Evolutionary conservation across 164 flowering plant species (phyloP).

Genomic region (Houttuynia cordata): DNA sequence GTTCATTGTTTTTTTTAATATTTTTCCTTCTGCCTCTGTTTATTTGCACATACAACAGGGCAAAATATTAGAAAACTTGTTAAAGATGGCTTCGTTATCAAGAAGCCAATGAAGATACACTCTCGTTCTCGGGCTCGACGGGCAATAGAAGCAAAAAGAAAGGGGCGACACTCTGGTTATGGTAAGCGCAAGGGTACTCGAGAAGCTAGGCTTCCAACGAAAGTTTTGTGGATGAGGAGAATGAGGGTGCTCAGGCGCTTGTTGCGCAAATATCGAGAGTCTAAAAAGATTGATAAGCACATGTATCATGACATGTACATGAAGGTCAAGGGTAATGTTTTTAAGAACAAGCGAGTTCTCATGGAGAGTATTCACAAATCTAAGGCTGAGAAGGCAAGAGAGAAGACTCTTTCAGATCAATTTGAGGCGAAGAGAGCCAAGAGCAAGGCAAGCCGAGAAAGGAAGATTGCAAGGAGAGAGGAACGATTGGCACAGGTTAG

Average conservation of each 20-base stretch:
- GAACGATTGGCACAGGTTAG: slow-evolving; percentile 35
- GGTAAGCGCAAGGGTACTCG: slow-evolving; percentile 11
- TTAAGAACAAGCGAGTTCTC: slow-evolving; percentile 43
- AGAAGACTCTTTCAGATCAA: slow-evolving; percentile 38
- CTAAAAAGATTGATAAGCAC: slow-evolving; percentile 46
- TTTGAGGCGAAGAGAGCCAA: slow-evolving; percentile 40
- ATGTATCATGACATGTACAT: slow-evolving; percentile 43
- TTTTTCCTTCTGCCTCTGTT: background rate
- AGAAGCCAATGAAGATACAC: slow-evolving; percentile 8
- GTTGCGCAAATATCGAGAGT: slow-evolving; percentile 37
- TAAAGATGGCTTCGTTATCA: slow-evolving; percentile 10
- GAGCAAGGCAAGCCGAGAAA: slow-evolving; percentile 45
- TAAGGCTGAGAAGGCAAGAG: slow-evolving; percentile 43
- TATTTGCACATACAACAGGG: slow-evolving; percentile 4
- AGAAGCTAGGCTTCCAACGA: slow-evolving; percentile 10
- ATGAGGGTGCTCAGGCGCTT: slow-evolving; percentile 23
- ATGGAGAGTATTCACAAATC: slow-evolving; percentile 46
- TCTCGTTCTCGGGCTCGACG: slow-evolving; percentile 11
- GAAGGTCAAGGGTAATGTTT: slow-evolving; percentile 48
- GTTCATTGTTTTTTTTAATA: background rate
- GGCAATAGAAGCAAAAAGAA: slow-evolving; percentile 11
- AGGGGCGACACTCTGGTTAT: slow-evolving; percentile 11
- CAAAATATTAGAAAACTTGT: slow-evolving; percentile 10
- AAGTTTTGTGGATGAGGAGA: slow-evolving; percentile 12
- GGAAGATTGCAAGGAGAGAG: slow-evolving; percentile 38